phyloP scores from a whole-genome alignment of 225 moss, liverwort and hornwort species.

The Thuidium tamariscinum region DNA sequence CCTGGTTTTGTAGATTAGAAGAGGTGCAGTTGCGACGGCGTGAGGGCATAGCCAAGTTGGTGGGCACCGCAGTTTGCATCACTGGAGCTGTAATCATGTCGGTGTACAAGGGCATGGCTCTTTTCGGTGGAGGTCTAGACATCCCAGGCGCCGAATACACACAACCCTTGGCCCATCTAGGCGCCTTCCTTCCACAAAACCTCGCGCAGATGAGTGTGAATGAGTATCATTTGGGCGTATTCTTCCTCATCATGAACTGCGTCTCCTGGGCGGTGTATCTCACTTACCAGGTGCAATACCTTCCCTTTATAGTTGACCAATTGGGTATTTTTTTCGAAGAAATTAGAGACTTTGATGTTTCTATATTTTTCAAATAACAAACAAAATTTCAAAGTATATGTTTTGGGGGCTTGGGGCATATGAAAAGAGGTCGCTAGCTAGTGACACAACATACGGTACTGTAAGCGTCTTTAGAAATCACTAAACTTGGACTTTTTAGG shows the following conservation, averaged over 20 bases:
- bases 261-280: constrained; percentile 38
- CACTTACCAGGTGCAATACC: constrained; percentile 13
- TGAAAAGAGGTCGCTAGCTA: background rate
- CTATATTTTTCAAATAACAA: too few species aligned
- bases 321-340: background rate
- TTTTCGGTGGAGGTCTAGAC: background rate
- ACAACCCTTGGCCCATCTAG: constrained; percentile 21
- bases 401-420: background rate
- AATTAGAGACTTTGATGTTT: background rate
- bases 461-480: too few species aligned
- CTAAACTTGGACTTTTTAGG: too few species aligned
- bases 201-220: constrained; percentile 23
- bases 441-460: background rate
- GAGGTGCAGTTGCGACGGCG: constrained; percentile 32
- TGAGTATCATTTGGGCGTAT: constrained; percentile 20
- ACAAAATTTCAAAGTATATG: background rate
- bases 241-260: constrained; percentile 44
- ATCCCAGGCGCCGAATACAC: background rate
- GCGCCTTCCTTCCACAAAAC: constrained; percentile 1
- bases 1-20: constrained; percentile 12
- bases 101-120: constrained; percentile 32
- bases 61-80: constrained; percentile 34
- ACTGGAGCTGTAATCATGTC: constrained; percentile 40
- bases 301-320: background rate
- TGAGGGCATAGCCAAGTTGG: constrained; percentile 33